These are phyloP conservation scores for Mallotus japonicus DNA, from an alignment of 441 rosid genomes.

Conservation along the genomic window DNA sequence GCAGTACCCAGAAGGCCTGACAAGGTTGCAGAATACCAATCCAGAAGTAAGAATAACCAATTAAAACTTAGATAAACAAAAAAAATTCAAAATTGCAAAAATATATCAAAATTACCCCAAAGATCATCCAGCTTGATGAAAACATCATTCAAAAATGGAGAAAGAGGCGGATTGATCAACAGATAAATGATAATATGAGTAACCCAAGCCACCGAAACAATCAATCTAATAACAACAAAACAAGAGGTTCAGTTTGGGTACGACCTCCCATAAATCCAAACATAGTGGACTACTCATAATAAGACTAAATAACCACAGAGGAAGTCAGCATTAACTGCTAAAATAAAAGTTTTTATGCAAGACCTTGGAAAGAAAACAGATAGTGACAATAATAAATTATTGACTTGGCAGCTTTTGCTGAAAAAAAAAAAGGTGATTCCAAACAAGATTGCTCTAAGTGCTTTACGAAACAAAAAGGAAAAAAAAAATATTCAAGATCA, in stretches of 20 bases:
- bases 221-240: conserved; percentile 53
- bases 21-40: conserved; percentile 24
- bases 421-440: too few species aligned
- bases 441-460: not conserved
- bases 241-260: not conserved
- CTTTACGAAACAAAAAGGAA: not conserved
- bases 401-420: not conserved
- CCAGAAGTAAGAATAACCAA: conserved; percentile 17
- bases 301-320: conserved; percentile 1
- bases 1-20: conserved; percentile 97
- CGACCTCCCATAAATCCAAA: not conserved
- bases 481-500: too few species aligned
- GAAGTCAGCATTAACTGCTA: not conserved
- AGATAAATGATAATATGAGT: conserved; percentile 90
- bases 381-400: not conserved
- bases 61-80: not conserved
- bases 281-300: not conserved
- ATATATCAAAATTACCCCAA: conserved; percentile 70
- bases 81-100: not conserved
- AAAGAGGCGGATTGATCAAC: conserved; percentile 83
- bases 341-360: not conserved
- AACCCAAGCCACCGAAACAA: conserved; percentile 95
- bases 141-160: conserved; percentile 91
- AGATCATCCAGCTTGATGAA: conserved; percentile 95
- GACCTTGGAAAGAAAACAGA: not conserved